Evolutionary conservation across 495 filamentous ascomycete species (phyloP).

Genomic region (Hypoxylon trugodes): DNA sequence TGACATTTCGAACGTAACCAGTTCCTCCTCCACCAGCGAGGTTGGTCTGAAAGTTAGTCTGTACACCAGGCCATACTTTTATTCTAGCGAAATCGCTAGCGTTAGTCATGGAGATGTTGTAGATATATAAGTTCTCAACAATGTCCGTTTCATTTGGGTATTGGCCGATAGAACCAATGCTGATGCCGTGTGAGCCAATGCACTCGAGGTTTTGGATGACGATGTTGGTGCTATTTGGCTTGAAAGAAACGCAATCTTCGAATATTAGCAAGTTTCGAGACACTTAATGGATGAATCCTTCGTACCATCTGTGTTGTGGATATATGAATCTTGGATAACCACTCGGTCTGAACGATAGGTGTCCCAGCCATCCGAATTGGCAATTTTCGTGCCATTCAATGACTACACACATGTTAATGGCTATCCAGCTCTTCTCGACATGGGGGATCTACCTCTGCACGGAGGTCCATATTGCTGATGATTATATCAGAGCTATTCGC

Average conservation of each 20-base stretch:
- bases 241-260: slow-evolving; percentile 75
- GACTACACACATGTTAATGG: slow-evolving; percentile 49
- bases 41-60: slow-evolving; percentile 40
- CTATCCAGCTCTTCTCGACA: slow-evolving; percentile 45
- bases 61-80: slow-evolving; percentile 45
- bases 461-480: slow-evolving; percentile 71
- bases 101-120: slow-evolving; percentile 46
- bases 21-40: slow-evolving; percentile 48
- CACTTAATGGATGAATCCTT: background rate
- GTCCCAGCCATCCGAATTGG: slow-evolving; percentile 78
- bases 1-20: slow-evolving; percentile 59
- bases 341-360: slow-evolving; percentile 69
- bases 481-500: slow-evolving; percentile 73
- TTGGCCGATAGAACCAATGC: slow-evolving; percentile 45
- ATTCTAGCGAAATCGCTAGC: slow-evolving; percentile 43
- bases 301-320: slow-evolving; percentile 71
- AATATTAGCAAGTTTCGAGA: background rate
- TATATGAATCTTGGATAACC: slow-evolving; percentile 72
- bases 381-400: slow-evolving; percentile 25
- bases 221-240: slow-evolving; percentile 79
- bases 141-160: slow-evolving; percentile 42
- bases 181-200: slow-evolving; percentile 65
- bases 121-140: slow-evolving; percentile 45
- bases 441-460: slow-evolving; percentile 14
- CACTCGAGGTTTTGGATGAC: slow-evolving; percentile 74